phyloP scores from a whole-genome alignment of 352 stramenopile genomes.

The Thalassiosira mediterranea region DNA sequence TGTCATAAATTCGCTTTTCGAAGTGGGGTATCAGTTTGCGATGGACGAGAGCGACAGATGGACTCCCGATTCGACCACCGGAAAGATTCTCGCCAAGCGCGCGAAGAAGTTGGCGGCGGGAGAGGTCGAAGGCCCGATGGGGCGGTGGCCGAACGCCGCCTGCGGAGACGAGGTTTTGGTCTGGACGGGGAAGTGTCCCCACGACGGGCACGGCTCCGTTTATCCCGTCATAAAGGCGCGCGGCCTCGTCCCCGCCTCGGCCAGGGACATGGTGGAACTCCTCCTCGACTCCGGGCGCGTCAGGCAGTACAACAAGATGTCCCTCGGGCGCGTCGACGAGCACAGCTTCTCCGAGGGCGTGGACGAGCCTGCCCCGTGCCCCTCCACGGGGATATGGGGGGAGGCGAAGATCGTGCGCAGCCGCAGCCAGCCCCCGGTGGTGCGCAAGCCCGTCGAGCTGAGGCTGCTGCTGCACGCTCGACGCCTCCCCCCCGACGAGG shows the following conservation, averaged over 20 bases:
- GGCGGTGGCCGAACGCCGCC: slow-evolving; percentile 48
- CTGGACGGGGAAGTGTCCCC: slow-evolving; percentile 38
- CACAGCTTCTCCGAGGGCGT: slow-evolving; percentile 40
- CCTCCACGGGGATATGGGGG: slow-evolving; percentile 48
- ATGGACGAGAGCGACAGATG: slow-evolving; percentile 70
- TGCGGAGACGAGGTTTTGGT: slow-evolving; percentile 48
- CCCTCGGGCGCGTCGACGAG: slow-evolving; percentile 44
- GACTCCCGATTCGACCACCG: slow-evolving; percentile 50
- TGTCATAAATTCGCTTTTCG: slow-evolving; percentile 42
- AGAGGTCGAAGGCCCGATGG: slow-evolving; percentile 19
- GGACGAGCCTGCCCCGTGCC: slow-evolving; percentile 28
- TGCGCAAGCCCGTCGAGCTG: slow-evolving; percentile 64
- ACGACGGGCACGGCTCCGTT: slow-evolving; percentile 48
- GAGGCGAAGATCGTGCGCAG: slow-evolving; percentile 63
- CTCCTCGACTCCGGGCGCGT: slow-evolving; percentile 43
- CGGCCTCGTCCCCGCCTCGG: slow-evolving; percentile 41
- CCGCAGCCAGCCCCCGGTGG: slow-evolving; percentile 54
- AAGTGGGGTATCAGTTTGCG: slow-evolving; percentile 49
- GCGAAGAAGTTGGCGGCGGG: slow-evolving; percentile 13
- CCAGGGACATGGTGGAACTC: slow-evolving; percentile 39
- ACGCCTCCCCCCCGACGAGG: slow-evolving; percentile 39
- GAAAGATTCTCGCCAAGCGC: slow-evolving; percentile 45
- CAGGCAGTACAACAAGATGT: slow-evolving; percentile 63
- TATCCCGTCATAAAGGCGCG: slow-evolving; percentile 55
- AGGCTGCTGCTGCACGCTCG: slow-evolving; percentile 55